A percentile compares a stretch with the other conserved stretches of the same genome.
Conservation (phyloP, 805 yeast genomes). For the Kodamaea jinghongensis region DNA sequence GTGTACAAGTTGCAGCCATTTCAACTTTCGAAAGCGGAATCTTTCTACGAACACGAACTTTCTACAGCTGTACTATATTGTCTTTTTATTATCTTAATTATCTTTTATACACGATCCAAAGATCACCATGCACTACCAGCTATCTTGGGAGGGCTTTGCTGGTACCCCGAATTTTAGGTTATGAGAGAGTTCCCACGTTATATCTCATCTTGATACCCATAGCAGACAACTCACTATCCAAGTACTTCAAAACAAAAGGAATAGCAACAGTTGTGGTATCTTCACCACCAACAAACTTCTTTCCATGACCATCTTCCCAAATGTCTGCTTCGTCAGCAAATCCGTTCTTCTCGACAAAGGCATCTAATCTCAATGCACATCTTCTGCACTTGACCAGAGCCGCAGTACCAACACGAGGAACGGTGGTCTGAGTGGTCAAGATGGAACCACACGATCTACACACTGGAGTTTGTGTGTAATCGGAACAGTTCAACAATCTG, state of each 20-base stretch:
- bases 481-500: conserved; percentile 90
- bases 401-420: conserved; percentile 82
- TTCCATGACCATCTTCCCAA: conserved; percentile 98
- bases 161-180: not conserved
- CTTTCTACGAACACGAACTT: no score
- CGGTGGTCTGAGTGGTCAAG: conserved; percentile 83
- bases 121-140: no score
- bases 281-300: conserved; percentile 85
- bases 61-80: no score
- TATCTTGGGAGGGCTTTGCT: not conserved
- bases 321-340: conserved; percentile 66
- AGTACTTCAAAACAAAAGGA: conserved; percentile 92
- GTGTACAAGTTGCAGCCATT: no score
- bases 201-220: conserved; percentile 96
- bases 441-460: conserved; percentile 94
- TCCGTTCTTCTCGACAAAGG: conserved; percentile 44
- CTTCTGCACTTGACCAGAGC: conserved; percentile 85
- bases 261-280: conserved; percentile 94
- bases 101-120: no score
- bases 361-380: conserved; percentile 74
- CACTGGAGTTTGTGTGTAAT: conserved; percentile 85
- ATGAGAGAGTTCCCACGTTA: conserved; percentile 50
- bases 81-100: no score
- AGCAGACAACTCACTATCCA: conserved; percentile 93
- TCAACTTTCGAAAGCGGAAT: no score